Conservation (phyloP, 2,329 filamentous ascomycete species). For the Nemania sp. region DNA sequence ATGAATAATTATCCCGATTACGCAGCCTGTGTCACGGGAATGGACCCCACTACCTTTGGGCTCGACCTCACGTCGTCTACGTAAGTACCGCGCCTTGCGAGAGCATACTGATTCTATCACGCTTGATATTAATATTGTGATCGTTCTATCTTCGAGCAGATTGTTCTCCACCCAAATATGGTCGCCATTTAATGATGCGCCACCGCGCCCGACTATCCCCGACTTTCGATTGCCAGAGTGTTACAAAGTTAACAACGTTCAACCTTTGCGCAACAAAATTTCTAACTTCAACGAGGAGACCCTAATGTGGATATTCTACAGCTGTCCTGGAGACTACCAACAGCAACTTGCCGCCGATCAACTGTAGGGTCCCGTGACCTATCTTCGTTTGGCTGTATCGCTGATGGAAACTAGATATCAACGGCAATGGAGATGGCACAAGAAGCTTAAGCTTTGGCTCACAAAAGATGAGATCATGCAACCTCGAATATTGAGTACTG, state of each 20-base stretch:
- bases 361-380: conserved; percentile 50
- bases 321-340: conserved; percentile 63
- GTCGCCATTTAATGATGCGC: conserved; percentile 63
- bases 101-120: neutral
- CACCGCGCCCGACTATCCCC: conserved; percentile 60
- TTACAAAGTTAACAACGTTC: conserved; percentile 68
- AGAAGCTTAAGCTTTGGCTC: conserved; percentile 67
- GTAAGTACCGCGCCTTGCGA: conserved; percentile 47
- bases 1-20: conserved; percentile 68
- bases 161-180: conserved; percentile 62
- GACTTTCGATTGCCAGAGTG: conserved; percentile 65
- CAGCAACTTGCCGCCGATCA: conserved; percentile 66
- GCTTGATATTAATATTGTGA: conserved; percentile 25
- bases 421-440: conserved; percentile 71
- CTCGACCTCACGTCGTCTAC: conserved; percentile 61
- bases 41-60: conserved; percentile 60
- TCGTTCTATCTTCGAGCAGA: conserved; percentile 39
- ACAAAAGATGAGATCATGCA: conserved; percentile 70
- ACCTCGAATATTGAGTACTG: conserved; percentile 60
- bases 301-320: conserved; percentile 71
- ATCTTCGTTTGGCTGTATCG: conserved; percentile 1
- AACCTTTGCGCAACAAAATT: conserved; percentile 67
- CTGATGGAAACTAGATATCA: conserved; percentile 51
- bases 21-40: conserved; percentile 61
- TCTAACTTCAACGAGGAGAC: conserved; percentile 70